Base-by-base conservation (phyloP, 768 basidiomycete genomes). In the Naganishia randhawae region DNA sequence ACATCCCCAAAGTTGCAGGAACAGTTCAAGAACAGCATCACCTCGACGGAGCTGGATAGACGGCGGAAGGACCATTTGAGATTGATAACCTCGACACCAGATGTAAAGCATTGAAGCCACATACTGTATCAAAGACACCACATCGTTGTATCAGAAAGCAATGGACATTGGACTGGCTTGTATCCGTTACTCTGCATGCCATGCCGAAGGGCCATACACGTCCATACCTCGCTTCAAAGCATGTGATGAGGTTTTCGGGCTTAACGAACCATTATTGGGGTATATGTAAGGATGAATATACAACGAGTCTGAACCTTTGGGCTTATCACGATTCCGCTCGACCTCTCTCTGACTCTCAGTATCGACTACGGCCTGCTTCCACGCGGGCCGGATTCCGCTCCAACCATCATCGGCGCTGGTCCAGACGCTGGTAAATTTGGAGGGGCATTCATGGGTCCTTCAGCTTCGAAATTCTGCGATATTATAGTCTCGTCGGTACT, bases 1-100 rank as follows among this genome's bases (percentile, higher is more conserved):
- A 48, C 7, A 7, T 22, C n/a, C 22, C 11, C 22, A 4, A 14
- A 61, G 57, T n/a, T 61, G 25, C 57, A 61, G 29, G 57, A 61
- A 29, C 57, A 61, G 19, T 41, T 61, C 57, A 61, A 61, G 29
- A 10, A 22, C 33, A 61, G 57, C 14, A 61, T 61, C 37, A 61
- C 57, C 19, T 61, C 57, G 2, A 25, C 57, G 25, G 57, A 61
- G 17, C 39, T 61, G 19, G 57, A 61, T 0, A 61, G 27, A 41
- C 57, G 37, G 22, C 35, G 57, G 22, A n/a, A 42, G 25, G 57
- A 61, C 17, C 57, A 61, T 25, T 29, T 61, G 37, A 25, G 29
- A 41, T 16, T 39, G 57, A 25, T 61, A 2, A 39, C 57, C 3
- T 35, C 39, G 19, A 22, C 33, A 16, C n/a, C 45, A 22, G 45